Evolutionary conservation across 495 filamentous ascomycete species (phyloP).

Genomic region (Aspergillus panamensis): DNA sequence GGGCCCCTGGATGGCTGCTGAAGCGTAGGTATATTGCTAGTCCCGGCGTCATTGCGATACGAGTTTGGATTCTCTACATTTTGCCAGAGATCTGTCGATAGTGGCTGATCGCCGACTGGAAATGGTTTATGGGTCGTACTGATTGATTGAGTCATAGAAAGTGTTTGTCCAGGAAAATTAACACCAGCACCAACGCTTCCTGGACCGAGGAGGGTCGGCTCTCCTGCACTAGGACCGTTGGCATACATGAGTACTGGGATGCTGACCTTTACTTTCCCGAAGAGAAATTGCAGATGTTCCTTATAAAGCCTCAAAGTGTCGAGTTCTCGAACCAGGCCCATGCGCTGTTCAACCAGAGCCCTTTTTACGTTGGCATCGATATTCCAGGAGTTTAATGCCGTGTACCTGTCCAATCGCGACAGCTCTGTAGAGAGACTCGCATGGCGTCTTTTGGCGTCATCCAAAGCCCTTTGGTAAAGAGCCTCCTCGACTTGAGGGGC

Average conservation of each 20-base stretch:
- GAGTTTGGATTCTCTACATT: background rate
- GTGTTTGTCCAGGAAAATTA: background rate
- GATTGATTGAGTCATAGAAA: conserved; percentile 2
- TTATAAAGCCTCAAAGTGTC: conserved; percentile 35
- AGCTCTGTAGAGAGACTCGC: conserved; percentile 32
- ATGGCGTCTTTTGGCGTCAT: conserved; percentile 26
- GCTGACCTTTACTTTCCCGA: conserved; percentile 11
- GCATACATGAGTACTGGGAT: conserved; percentile 2
- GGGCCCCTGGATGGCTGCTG: background rate
- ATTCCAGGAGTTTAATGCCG: conserved; percentile 38
- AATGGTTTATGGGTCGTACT: background rate
- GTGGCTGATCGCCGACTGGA: background rate
- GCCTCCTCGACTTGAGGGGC: conserved; percentile 12
- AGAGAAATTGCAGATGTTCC: conserved; percentile 31
- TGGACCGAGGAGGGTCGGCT: background rate
- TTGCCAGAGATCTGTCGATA: background rate
- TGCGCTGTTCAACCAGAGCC: conserved; percentile 34
- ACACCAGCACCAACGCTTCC: background rate
- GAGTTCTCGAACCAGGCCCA: conserved; percentile 34
- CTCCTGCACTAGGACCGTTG: background rate
- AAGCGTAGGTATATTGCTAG: background rate
- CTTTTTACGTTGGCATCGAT: conserved; percentile 32
- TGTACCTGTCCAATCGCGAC: conserved; percentile 36
- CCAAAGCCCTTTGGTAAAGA: conserved; percentile 17
- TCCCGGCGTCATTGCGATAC: background rate